Conservation (phyloP, 805 yeast species). For the Myxozyma udenii region DNA sequence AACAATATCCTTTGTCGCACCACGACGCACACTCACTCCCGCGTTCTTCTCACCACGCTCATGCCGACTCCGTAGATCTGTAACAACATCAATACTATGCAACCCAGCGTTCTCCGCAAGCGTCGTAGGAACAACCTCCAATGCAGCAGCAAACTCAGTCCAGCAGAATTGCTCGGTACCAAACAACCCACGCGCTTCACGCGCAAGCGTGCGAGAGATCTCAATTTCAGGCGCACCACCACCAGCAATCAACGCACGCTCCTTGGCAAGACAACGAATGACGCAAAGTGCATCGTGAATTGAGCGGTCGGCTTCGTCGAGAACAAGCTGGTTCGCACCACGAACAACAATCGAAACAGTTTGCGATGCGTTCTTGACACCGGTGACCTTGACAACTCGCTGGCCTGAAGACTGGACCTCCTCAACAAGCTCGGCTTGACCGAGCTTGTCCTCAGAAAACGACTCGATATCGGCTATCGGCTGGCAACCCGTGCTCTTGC, state of each 20-base stretch:
- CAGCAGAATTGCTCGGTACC: conserved; percentile 90
- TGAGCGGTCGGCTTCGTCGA: conserved; percentile 97
- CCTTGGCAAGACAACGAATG: conserved; percentile 79
- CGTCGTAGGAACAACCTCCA: conserved; percentile 90
- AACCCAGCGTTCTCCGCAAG: conserved; percentile 94
- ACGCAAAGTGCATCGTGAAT: conserved; percentile 97
- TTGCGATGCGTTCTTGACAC: conserved; percentile 56
- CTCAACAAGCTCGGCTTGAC: conserved; percentile 87
- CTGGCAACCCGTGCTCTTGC: conserved; percentile 80
- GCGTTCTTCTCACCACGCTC: conserved; percentile 87
- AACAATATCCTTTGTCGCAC: conserved; percentile 85
- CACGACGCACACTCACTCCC: conserved; percentile 93
- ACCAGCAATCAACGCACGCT: conserved; percentile 89
- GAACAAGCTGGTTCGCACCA: conserved; percentile 86
- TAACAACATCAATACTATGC: conserved; percentile 85
- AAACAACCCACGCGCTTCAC: conserved; percentile 66
- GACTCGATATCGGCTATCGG: conserved; percentile 95
- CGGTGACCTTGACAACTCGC: conserved; percentile 82
- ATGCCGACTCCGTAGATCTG: conserved; percentile 87
- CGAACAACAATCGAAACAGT: conserved; percentile 89
- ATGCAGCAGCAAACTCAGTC: conserved; percentile 86
- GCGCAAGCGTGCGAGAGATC: conserved; percentile 67
- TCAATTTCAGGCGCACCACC: conserved; percentile 99
- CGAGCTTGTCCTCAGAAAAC: conserved; percentile 89
- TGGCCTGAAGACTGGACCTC: conserved; percentile 88